Evolutionary conservation across 768 basidiomycete genomes (phyloP).

Genomic region (Cyclocybe aegerita): DNA sequence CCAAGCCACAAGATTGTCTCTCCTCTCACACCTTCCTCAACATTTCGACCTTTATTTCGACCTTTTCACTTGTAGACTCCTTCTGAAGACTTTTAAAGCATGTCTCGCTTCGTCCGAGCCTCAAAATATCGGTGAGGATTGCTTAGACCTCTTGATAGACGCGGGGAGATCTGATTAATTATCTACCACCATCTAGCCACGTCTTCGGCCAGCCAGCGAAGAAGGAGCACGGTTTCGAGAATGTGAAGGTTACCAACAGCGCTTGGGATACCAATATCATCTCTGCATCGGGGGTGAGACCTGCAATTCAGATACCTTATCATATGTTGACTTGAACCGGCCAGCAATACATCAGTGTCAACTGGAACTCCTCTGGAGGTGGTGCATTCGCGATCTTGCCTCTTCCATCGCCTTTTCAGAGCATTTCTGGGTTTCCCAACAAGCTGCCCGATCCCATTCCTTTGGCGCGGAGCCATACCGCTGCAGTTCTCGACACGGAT

Average conservation of each 20-base stretch:
- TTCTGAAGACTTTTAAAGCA: conserved; percentile 22
- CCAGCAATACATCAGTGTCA: conserved; percentile 84
- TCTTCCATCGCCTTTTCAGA: conserved; percentile 67
- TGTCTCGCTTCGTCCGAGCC: conserved; percentile 85
- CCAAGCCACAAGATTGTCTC: background rate
- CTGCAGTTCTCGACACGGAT: conserved; percentile 88
- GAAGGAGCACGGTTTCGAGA: conserved; percentile 80
- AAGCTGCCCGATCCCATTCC: conserved; percentile 93
- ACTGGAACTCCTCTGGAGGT: conserved; percentile 92
- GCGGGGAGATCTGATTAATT: conserved; percentile 13
- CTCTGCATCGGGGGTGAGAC: conserved; percentile 76
- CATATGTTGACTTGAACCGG: background rate
- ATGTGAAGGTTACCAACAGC: conserved; percentile 81
- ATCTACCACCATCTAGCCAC: conserved; percentile 52
- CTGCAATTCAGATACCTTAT: conserved; percentile 3
- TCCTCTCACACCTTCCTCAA: background rate
- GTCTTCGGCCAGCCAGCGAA: conserved; percentile 89
- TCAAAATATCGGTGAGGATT: conserved; percentile 79
- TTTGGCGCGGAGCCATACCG: conserved; percentile 83
- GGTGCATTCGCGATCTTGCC: conserved; percentile 96
- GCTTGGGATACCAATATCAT: conserved; percentile 98
- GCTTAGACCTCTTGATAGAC: conserved; percentile 1
- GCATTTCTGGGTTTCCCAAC: conserved; percentile 54
- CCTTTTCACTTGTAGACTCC: background rate
- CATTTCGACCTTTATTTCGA: background rate